Evolutionary conservation across 768 basidiomycete genomes (phyloP), one percentile per base, ranked within the genome.

Genomic region (Hygrophorus pudorinus): DNA sequence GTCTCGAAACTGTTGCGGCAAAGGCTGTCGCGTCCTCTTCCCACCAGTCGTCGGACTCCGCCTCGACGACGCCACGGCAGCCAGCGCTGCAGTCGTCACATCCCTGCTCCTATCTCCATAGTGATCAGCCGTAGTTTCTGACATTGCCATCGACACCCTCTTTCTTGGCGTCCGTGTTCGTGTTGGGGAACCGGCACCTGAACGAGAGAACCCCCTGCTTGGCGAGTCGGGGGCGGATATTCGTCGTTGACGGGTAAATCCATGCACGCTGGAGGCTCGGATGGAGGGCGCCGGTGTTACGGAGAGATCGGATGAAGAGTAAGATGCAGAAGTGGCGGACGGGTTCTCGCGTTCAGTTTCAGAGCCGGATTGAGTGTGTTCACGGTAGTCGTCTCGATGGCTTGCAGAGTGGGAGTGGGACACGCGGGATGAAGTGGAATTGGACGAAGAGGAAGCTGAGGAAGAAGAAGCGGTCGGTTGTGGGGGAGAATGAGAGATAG

Each of bases 281-380:
- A 48, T 10, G 29, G 49, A 43, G 33, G 50, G 38, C 8, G 53
- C 42, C 17, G 45, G 41, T 14, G 38, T 48, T 37, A 39, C 41
- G 32, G 41, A 41, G 31, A 18, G 46, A 41, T 33, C 36, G 16
- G 49, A 39, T 13, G 32, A 31, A 30, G 48, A 27, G 41, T 46
- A 38, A 8, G 51, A 50, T 17, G 47, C 45, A 1, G 60, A 51
- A 16, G 52, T 47, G 8, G 54, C 54, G 48, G 53, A 48, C 11
- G 55, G 38, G 33, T 55, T 68, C 60, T 87, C 85, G 35, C 83
- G 77, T 59, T 89, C 87, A 0, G 86, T 89, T 59, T 88, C 87
- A 2, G 85, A 88, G 27, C 86, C 86, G 5, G 85, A 88, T 43
- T 71, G 70, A 27, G 53, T 53, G 5, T 61, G 51, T 39, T 65